Percentiles rank a stretch among this genome's conserved stretches.
Evolutionary conservation across 2,329 filamentous ascomycete species (phyloP).

Genomic region (Talaromyces sp.): DNA sequence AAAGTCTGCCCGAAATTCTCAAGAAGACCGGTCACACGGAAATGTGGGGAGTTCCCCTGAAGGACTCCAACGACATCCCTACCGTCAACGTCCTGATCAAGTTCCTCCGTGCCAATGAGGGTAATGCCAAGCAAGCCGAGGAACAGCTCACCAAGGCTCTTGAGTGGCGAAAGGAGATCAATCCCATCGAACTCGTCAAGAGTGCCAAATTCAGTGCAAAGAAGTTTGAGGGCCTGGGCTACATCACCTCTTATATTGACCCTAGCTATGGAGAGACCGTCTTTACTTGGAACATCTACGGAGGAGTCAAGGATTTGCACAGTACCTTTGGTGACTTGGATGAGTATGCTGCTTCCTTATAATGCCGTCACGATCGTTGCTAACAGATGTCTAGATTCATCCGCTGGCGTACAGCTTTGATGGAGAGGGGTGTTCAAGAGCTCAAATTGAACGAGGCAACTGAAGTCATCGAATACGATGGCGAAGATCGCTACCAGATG

Average conservation of each 20-base stretch:
- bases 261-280: slow-evolving; percentile 56
- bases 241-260: slow-evolving; percentile 67
- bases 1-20: slow-evolving; percentile 57
- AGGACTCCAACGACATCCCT: slow-evolving; percentile 57
- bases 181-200: slow-evolving; percentile 65
- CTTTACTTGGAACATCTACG: slow-evolving; percentile 92
- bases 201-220: slow-evolving; percentile 60
- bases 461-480: slow-evolving; percentile 60
- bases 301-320: slow-evolving; percentile 75
- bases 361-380: not conserved
- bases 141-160: slow-evolving; percentile 76
- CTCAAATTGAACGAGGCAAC: slow-evolving; percentile 69
- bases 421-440: slow-evolving; percentile 78
- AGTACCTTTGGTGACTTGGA: slow-evolving; percentile 77
- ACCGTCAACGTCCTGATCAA: slow-evolving; percentile 86
- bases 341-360: slow-evolving; percentile 59
- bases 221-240: slow-evolving; percentile 78
- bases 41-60: slow-evolving; percentile 80
- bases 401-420: slow-evolving; percentile 82
- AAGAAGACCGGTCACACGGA: slow-evolving; percentile 62
- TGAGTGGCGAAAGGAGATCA: slow-evolving; percentile 74
- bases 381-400: slow-evolving; percentile 64
- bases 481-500: slow-evolving; percentile 80
- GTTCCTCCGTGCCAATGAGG: slow-evolving; percentile 85
- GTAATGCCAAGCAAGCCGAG: slow-evolving; percentile 68